Percentiles rank a stretch among this genome's conserved stretches.
These are phyloP conservation scores for Podospora anserina DNA, from an alignment of 495 filamentous ascomycete genomes.

Conservation along the genomic window DNA sequence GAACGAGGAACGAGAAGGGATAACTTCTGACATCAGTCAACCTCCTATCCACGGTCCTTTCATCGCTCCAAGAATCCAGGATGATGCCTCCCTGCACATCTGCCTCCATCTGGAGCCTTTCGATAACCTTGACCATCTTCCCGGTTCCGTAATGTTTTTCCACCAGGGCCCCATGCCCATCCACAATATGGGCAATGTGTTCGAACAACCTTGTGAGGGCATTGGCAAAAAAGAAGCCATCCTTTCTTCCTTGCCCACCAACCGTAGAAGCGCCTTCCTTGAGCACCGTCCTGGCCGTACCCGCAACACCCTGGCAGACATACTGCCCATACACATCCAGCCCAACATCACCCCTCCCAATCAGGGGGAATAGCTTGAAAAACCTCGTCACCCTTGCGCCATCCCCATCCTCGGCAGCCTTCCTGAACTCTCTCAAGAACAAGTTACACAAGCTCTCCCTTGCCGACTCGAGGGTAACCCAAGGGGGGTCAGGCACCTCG, in stretches of 20 bases:
- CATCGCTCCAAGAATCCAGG: conserved; percentile 91
- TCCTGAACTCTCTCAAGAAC: conserved; percentile 93
- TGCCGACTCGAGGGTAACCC: conserved; percentile 80
- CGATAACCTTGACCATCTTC: conserved; percentile 94
- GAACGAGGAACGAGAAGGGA: conserved; percentile 92
- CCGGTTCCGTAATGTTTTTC: conserved; percentile 89
- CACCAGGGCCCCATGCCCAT: conserved; percentile 82
- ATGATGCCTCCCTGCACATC: conserved; percentile 98
- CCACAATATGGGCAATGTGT: conserved; percentile 94
- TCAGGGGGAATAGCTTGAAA: conserved; percentile 96
- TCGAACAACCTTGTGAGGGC: conserved; percentile 90
- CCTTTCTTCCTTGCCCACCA: conserved; percentile 50
- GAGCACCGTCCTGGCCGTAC: conserved; percentile 74
- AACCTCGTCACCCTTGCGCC: conserved; percentile 88
- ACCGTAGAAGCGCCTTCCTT: conserved; percentile 51
- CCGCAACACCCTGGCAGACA: conserved; percentile 88
- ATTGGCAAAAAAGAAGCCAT: conserved; percentile 88
- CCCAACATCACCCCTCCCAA: conserved; percentile 83
- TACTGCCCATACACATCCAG: conserved; percentile 93
- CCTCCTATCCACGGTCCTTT: conserved; percentile 75
- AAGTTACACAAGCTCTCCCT: conserved; percentile 82
- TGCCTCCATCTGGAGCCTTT: conserved; percentile 86
- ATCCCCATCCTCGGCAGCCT: conserved; percentile 79
- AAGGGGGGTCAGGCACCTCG: conserved; percentile 88
- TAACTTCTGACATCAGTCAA: conserved; percentile 95